Base-by-base conservation (phyloP, 2,329 filamentous ascomycete genomes). In the Monilinia laxa region DNA sequence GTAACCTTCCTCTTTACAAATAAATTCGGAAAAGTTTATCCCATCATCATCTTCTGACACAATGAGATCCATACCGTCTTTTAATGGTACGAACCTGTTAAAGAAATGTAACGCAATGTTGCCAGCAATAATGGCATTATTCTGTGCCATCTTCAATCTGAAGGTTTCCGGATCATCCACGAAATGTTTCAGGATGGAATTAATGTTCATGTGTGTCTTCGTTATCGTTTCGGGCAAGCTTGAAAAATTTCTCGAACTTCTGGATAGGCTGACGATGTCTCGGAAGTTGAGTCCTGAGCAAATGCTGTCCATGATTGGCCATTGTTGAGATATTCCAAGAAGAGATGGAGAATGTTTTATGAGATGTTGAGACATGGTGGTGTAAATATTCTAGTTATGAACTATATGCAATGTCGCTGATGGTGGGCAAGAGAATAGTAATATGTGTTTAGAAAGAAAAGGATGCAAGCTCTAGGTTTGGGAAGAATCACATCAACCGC, bases 121-220 rank as follows among this genome's bases (percentile, higher is more conserved):
- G 23, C n/a, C 35, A 57, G 38, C 14, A 1, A 42, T 28, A 42
- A 18, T 18, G 2, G 7, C n/a, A 28, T 42, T 57, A 2, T 10
- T 57, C 20, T 57, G 55, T 57, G 55, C 38, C 55, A 57, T 57
- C 18, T 25, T 28, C 4, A 42, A 28, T 16, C 54, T 57, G 54
- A 42, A 38, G n/a, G 14, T 2, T 25, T 42, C n/a, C 1, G 38
- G 38, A n/a, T 42, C 55, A 7, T 28, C 4, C 16, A 42, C 38
- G 14, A 57, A 57, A 12, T 28, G 35, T 20, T 57, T 20, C 12
- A 42, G n/a, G 35, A 42, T 42, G 23, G 38, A 57, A 18, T 28
- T 20, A n/a, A 57, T 42, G 38, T 42, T 28, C 14, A 28, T 42
- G 11, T 42, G 35, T 9, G 55, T 28, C n/a, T 23, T 57, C 14